phyloP scores from a whole-genome alignment of 2,329 filamentous ascomycete genomes.

The Fusarium austroafricanum region DNA sequence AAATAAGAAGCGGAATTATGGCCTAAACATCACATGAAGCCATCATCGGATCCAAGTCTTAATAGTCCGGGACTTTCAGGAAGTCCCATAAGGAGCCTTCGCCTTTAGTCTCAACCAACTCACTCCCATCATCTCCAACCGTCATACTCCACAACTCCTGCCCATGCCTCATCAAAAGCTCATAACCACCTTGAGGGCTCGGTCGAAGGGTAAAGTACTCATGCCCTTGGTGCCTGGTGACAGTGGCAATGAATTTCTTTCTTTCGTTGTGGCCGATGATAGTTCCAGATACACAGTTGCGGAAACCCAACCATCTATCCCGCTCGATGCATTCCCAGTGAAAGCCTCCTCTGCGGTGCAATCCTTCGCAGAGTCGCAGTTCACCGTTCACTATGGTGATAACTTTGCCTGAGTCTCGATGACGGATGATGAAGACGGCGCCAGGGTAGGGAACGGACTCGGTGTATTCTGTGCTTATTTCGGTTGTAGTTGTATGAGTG shows the following conservation, averaged over 20 bases:
- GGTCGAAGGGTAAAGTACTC: constrained; percentile 49
- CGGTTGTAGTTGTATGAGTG: constrained; percentile 26
- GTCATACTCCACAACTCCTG: constrained; percentile 48
- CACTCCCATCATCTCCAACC: constrained; percentile 33
- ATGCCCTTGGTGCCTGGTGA: constrained; percentile 39
- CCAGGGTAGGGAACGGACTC: constrained; percentile 44
- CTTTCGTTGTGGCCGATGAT: constrained; percentile 50
- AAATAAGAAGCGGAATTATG: too few species aligned
- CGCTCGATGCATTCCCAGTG: constrained; percentile 55
- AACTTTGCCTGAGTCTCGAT: constrained; percentile 39
- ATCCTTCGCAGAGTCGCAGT: constrained; percentile 40
- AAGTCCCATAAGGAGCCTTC: constrained; percentile 51
- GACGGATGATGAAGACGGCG: constrained; percentile 49
- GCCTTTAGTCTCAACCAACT: constrained; percentile 42
- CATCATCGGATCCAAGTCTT: not conserved
- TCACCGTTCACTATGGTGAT: constrained; percentile 50
- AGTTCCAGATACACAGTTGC: constrained; percentile 49
- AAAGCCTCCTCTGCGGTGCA: constrained; percentile 34
- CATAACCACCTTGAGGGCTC: constrained; percentile 49
- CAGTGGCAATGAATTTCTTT: constrained; percentile 40
- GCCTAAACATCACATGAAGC: not conserved
- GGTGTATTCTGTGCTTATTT: not conserved
- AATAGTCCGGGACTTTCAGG: constrained; percentile 19
- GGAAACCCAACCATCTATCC: constrained; percentile 54
- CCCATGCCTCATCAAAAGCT: constrained; percentile 47